Conservation (phyloP, 140 eudicot genomes). For the Stevia rebaudiana region DNA sequence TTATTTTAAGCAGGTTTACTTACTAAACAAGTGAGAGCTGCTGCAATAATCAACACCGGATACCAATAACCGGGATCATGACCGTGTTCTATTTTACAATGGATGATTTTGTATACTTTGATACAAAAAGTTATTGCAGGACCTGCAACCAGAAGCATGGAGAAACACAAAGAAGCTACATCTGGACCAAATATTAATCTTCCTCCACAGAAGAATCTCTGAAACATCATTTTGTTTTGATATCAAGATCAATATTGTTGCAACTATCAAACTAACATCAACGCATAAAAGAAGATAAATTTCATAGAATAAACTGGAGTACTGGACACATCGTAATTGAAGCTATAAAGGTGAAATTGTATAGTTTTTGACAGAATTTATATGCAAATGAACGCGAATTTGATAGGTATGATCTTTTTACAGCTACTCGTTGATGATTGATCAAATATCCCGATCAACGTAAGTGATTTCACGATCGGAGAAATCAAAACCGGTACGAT, state of each 20-base stretch:
- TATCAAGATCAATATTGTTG: conserved; percentile 1
- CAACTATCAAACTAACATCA: neutral
- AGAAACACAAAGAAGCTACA: conserved; percentile 56
- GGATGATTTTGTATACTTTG: conserved; percentile 37
- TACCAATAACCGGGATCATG: conserved; percentile 49
- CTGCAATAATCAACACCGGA: conserved; percentile 42
- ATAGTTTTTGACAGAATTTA: neutral
- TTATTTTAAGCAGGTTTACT: conserved; percentile 10
- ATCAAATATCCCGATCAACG: neutral
- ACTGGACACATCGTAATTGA: neutral
- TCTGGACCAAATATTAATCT: conserved; percentile 95
- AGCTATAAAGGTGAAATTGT: conserved; percentile 6
- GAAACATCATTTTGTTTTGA: conserved; percentile 16
- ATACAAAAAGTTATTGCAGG: conserved; percentile 74
- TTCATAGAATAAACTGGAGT: neutral
- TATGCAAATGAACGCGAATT: neutral
- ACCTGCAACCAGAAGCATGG: conserved; percentile 59
- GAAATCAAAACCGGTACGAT: too few relatives aligned
- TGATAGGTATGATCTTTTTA: neutral
- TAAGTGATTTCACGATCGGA: neutral
- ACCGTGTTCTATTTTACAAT: conserved; percentile 17
- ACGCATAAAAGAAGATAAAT: neutral
- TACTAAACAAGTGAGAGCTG: conserved; percentile 67
- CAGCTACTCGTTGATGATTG: too few relatives aligned
- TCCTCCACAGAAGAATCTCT: conserved; percentile 88